Conservation (phyloP, 2,329 filamentous ascomycete genomes). For the Clarireedia monteithiana region DNA sequence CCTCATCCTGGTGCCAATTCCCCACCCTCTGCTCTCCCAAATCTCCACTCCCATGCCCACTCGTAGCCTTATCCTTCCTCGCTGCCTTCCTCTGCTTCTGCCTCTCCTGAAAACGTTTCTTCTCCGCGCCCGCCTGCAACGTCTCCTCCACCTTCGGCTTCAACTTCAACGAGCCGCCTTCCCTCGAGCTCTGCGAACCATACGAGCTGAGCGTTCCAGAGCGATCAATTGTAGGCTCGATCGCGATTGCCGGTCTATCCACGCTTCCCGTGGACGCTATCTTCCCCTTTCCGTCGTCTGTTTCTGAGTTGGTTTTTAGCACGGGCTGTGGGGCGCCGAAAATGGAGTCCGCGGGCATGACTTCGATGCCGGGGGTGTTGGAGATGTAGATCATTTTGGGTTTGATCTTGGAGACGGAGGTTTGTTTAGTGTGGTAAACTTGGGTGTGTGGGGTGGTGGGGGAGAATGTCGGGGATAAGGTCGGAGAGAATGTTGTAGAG, state of each 20-base stretch:
- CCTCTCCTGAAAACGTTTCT: background rate
- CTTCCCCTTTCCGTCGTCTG: background rate
- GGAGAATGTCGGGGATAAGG: background rate
- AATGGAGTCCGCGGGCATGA: slow-evolving; percentile 3
- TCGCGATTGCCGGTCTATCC: background rate
- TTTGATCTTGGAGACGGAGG: slow-evolving; percentile 7
- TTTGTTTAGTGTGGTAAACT: slow-evolving; percentile 2
- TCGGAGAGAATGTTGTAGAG: background rate
- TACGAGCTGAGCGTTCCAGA: background rate
- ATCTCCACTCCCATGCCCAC: too few species aligned
- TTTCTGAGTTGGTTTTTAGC: background rate
- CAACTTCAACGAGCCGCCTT: background rate
- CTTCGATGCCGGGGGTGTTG: background rate
- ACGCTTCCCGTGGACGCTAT: background rate
- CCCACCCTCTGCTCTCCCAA: too few species aligned
- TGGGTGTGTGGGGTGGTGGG: background rate
- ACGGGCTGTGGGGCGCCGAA: background rate
- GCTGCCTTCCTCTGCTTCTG: background rate
- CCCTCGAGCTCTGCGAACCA: background rate
- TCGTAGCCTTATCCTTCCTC: background rate
- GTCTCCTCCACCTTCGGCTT: background rate
- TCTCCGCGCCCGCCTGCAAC: background rate
- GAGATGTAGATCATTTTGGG: slow-evolving; percentile 8
- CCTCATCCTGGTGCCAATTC: too few species aligned
- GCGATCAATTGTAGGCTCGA: slow-evolving; percentile 1